Evolutionary conservation across 2,329 filamentous ascomycete species (phyloP), one percentile per base, ranked within the genome.

Genomic region (Mollisiaceae sp.): DNA sequence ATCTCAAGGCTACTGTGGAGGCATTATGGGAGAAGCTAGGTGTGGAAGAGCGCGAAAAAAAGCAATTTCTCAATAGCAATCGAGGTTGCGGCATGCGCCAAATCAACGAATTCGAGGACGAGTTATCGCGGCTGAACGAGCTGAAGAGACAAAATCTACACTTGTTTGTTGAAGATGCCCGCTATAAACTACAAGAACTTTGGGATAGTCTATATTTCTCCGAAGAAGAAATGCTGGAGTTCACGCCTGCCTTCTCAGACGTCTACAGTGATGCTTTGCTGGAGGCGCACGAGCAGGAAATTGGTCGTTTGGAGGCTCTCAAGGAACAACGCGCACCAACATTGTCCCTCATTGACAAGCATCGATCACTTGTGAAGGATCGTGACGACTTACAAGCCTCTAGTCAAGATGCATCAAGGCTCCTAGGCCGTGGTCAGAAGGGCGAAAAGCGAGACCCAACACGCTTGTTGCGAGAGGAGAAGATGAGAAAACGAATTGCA

Each of bases 181-280:
- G 96, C 47, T 91, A 89, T 79, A 92, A 92, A 76, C 85, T 99
- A 12, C 94, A 98, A 78, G 94, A 96, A 75, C 86, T 99, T 0
- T 99, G 96, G 95, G 95, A 99, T 76, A 84, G 88, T 0, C 82
- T 99, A 1, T 98, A 95, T 81, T 94, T 96, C 75, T 97, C 92
- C 0, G 95, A 99, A 76, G 95, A 99, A 74, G 95, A 99, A 80
- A 98, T 98, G 94, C 87, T 98, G 64, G 94, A 97, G 71, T 99
- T 99, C 73, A 95, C 94, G 0, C 95, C 96, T 0, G 95, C 94
- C 50, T 98, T 98, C 77, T 97, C 93, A 12, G 95, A 98, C 76
- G 94, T 97, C 22, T 97, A 96, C 79, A 97, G 93, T 73, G 95
- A 99, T 77, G 95, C 95, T 4, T 85, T 99, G 11, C 86, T 99